Base-by-base conservation (phyloP, 371 early-diverging fungal genomes). In the Chytridium lagenaria region DNA sequence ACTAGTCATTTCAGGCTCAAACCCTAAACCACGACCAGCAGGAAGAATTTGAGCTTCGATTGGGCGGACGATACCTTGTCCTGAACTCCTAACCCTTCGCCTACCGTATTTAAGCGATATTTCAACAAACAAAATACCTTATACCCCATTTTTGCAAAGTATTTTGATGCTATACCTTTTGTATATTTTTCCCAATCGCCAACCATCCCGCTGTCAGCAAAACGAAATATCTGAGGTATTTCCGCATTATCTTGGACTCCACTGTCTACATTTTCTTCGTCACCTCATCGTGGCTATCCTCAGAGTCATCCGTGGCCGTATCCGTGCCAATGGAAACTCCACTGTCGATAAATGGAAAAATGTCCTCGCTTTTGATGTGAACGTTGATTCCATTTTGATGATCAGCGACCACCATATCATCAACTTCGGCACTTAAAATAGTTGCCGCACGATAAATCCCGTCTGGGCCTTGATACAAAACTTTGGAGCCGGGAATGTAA, bases 101-200 rank as follows among this genome's bases (percentile, higher is more conserved):
- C n/a, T n/a, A n/a, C 73, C 73, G 34, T 61, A 34, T 22, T 7
- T 37, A 10, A 44, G 61, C 3, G 36, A 16, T 52, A 52, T 52
- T 7, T 22, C 34, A 34, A 34, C 19, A 15, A 37, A 55, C 23
- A 55, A 26, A 55, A 55, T 55, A 61, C 61, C 61, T 57, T 44
- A 59, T 77, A 77, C 5, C 77, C 77, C 77, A 77, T 77, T 49
- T 77, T 77, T 1, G 72, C 69, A 33, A 77, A 67, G 3, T 73
- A 61, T 37, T 59, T 70, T 39, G 70, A 44, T 12, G 73, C 77
- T 15, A 77, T 77, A 1, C 77, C 77, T 67, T 70, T 70, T 51
- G 77, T 70, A 38, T 77, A 73, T 2, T 7, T 70, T 39, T 77
- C 77, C 77, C 77, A 77, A 15, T 23, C 55, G 19, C 73, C 77